Base-by-base conservation (phyloP, 1,139 yeast species). In the Geotrichum carabidarum region DNA sequence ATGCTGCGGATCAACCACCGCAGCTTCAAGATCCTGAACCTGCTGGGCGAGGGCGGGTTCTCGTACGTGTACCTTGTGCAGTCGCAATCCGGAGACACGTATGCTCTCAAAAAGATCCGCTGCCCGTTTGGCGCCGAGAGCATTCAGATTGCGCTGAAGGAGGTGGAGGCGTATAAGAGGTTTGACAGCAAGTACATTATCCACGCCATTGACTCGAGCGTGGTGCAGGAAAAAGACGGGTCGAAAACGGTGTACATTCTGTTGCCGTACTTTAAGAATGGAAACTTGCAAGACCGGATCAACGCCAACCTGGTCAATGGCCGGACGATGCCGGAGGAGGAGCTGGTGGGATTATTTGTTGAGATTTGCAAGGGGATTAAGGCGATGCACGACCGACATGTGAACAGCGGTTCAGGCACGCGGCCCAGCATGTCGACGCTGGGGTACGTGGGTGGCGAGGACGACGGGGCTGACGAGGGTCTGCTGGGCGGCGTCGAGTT, bases 41-140 rank as follows among this genome's bases (percentile, higher is more conserved):
- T 91, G 22, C 72, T 91, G 6, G 96, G 96, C 8, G 97, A 90
- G 53, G 95, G 96, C 1, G 95, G 95, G 6, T 86, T 86, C 65
- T 84, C 95, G 1, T 89, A 86, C 64, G 95, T 89, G n/a, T 91
- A 91, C 65, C 74, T 89, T 38, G 96, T 89, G 8, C 76, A 78
- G 61, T 68, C 72, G 56, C 64, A 63, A 22, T 73, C 74, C 48
- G 77, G 78, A 51, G 76, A 81, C 32, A 66, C 73, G 27, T 86
- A 80, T 64, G 96, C 96, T 1, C 71, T 91, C 64, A 90, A 91
- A 72, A 86, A 87, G 73, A 87, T 89, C 54, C 75, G 91, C 58
- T 90, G 97, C 68, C 91, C 95, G 1, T 88, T 84, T 69, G 96
- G 96, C 0, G 78, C 84, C 44, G 89, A 83, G 62, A 86, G 86